Conservation (phyloP, 2,329 filamentous ascomycete genomes). For the Epichloe sylvatica region DNA sequence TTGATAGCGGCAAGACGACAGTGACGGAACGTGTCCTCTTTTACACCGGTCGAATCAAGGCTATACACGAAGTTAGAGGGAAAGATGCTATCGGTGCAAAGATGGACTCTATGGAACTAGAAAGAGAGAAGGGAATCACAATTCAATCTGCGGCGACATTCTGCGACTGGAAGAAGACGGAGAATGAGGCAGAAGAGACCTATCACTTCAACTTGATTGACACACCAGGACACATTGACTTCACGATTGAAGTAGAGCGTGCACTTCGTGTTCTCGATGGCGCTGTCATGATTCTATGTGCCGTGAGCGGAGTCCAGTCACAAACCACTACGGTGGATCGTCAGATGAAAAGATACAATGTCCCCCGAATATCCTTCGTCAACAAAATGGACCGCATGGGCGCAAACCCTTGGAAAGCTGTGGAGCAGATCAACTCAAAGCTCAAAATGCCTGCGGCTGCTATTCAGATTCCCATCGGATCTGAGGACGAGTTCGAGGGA, state of each 20-base stretch:
- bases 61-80: constrained; percentile 92
- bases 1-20: constrained; percentile 97
- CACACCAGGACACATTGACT: constrained; percentile 96
- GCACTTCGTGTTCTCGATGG: constrained; percentile 89
- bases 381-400: constrained; percentile 99
- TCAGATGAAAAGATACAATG: constrained; percentile 97
- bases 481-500: constrained; percentile 81
- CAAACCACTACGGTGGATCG: constrained; percentile 97
- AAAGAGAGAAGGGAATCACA: constrained; percentile 96
- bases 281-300: constrained; percentile 96
- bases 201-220: constrained; percentile 99
- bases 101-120: constrained; percentile 99
- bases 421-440: constrained; percentile 96
- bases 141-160: constrained; percentile 98
- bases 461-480: constrained; percentile 85
- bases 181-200: constrained; percentile 69
- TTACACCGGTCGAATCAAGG: constrained; percentile 93
- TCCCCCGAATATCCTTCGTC: constrained; percentile 88
- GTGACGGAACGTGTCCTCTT: constrained; percentile 89
- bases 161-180: constrained; percentile 87
- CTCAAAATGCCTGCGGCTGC: constrained; percentile 86
- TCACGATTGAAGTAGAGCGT: constrained; percentile 96
- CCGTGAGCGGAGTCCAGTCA: constrained; percentile 90
- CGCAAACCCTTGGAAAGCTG: constrained; percentile 91
- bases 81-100: constrained; percentile 93